Evolutionary conservation across 495 filamentous ascomycete species (phyloP).

Genomic region (Talaromyces stipitatus): DNA sequence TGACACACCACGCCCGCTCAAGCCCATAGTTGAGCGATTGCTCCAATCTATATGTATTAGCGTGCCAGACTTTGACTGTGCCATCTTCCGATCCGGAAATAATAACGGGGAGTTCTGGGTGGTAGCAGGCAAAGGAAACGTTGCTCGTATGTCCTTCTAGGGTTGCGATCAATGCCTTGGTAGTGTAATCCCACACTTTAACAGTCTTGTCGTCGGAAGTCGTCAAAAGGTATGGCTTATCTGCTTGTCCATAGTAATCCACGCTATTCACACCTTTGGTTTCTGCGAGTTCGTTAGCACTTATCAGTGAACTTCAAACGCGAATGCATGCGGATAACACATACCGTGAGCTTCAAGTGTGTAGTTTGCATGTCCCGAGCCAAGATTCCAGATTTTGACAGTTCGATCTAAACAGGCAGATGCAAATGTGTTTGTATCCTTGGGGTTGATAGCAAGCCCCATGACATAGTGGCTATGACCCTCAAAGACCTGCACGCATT

Average conservation of each 20-base stretch:
- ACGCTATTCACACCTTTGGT: slow-evolving; percentile 98
- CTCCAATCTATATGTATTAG: slow-evolving; percentile 90
- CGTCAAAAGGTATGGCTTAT: slow-evolving; percentile 95
- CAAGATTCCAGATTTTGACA: slow-evolving; percentile 97
- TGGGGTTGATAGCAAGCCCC: slow-evolving; percentile 99
- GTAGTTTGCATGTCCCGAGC: slow-evolving; percentile 83
- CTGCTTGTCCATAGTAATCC: slow-evolving; percentile 92
- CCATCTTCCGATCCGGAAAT: slow-evolving; percentile 99
- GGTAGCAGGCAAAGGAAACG: slow-evolving; percentile 98
- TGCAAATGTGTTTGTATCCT: slow-evolving; percentile 97
- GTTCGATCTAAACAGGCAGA: slow-evolving; percentile 94
- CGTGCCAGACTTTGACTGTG: slow-evolving; percentile 97
- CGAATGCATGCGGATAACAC: background rate
- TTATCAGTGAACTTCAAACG: background rate
- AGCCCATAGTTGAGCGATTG: slow-evolving; percentile 93
- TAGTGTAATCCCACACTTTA: slow-evolving; percentile 98
- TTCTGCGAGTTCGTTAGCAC: slow-evolving; percentile 34
- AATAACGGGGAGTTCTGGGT: slow-evolving; percentile 93
- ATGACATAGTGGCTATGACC: slow-evolving; percentile 98
- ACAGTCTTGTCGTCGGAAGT: slow-evolving; percentile 92
- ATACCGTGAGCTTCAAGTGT: slow-evolving; percentile 78
- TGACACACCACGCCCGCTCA: slow-evolving; percentile 95
- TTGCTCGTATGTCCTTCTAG: slow-evolving; percentile 97
- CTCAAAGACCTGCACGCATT: slow-evolving; percentile 95
- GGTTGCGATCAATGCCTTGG: slow-evolving; percentile 92